Percentiles rank a stretch among this genome's conserved stretches.
Evolutionary conservation across 495 filamentous ascomycete species (phyloP).

Genomic region (Penicillium angulare): DNA sequence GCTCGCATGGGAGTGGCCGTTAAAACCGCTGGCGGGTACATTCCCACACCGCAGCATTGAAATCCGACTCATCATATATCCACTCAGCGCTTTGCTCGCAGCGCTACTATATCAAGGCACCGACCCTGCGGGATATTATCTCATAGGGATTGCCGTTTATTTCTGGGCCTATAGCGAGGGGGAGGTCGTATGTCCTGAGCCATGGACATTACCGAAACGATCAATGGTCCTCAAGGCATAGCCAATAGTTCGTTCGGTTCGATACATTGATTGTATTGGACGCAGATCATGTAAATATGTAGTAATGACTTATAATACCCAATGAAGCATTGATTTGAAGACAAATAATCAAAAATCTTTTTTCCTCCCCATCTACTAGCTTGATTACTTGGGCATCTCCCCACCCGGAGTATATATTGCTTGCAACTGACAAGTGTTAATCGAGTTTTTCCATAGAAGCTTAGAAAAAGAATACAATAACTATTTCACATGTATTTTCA

Average conservation of each 20-base stretch:
- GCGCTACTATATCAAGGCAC: conserved; percentile 87
- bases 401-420: no score
- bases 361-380: no score
- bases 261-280: conserved; percentile 8
- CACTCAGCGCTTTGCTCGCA: conserved; percentile 71
- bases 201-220: conserved; percentile 54
- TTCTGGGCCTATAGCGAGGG: conserved; percentile 98
- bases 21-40: conserved; percentile 62
- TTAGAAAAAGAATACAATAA: no score
- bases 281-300: conserved; percentile 21
- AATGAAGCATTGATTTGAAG: not conserved
- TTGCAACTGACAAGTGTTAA: no score
- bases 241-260: conserved; percentile 9
- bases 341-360: not conserved
- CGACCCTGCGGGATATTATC: conserved; percentile 88
- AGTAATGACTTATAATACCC: conserved; percentile 4
- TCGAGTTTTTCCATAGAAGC: no score
- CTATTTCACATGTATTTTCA: no score
- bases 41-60: conserved; percentile 84
- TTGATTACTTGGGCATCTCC: no score
- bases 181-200: conserved; percentile 72
- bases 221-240: conserved; percentile 31
- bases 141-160: conserved; percentile 82
- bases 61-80: conserved; percentile 77
- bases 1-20: conserved; percentile 89